These are phyloP conservation scores for Boletus speciosus DNA, from an alignment of 768 basidiomycete genomes.

Conservation along the genomic window DNA sequence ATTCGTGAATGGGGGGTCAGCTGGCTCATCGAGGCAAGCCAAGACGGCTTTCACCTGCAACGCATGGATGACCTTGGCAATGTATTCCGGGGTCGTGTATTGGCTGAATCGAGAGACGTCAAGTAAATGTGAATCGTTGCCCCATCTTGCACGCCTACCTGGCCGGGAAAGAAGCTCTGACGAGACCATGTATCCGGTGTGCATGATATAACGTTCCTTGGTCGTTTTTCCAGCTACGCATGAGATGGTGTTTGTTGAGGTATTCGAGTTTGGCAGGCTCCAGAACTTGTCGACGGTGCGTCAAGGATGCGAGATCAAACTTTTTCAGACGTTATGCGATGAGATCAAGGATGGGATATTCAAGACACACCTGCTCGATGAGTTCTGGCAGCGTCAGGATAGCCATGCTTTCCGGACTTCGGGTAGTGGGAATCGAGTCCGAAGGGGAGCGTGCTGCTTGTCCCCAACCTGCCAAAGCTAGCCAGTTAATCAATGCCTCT, in stretches of 20 bases:
- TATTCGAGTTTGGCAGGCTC: slow-evolving; percentile 79
- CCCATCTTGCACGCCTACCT: slow-evolving; percentile 38
- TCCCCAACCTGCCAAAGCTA: slow-evolving; percentile 94
- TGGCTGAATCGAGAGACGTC: slow-evolving; percentile 29
- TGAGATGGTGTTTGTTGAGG: slow-evolving; percentile 84
- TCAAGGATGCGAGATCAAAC: slow-evolving; percentile 77
- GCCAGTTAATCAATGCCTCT: slow-evolving; percentile 85
- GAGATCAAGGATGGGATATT: background rate
- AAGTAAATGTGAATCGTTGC: background rate
- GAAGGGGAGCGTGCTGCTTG: slow-evolving; percentile 39
- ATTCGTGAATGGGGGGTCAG: background rate
- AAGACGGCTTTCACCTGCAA: slow-evolving; percentile 45
- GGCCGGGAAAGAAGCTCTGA: slow-evolving; percentile 56
- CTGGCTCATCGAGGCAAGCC: background rate
- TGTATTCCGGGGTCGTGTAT: slow-evolving; percentile 52
- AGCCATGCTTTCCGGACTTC: slow-evolving; percentile 62
- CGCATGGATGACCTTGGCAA: slow-evolving; percentile 58
- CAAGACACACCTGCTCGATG: slow-evolving; percentile 50
- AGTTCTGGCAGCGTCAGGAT: slow-evolving; percentile 63
- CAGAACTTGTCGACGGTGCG: slow-evolving; percentile 79
- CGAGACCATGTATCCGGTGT: slow-evolving; percentile 45
- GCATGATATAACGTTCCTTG: slow-evolving; percentile 54
- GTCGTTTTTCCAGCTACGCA: slow-evolving; percentile 48
- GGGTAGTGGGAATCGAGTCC: slow-evolving; percentile 23
- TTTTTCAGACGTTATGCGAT: slow-evolving; percentile 21